phyloP scores from a whole-genome alignment of 2,329 filamentous ascomycete genomes.

The Beauveria australis region DNA sequence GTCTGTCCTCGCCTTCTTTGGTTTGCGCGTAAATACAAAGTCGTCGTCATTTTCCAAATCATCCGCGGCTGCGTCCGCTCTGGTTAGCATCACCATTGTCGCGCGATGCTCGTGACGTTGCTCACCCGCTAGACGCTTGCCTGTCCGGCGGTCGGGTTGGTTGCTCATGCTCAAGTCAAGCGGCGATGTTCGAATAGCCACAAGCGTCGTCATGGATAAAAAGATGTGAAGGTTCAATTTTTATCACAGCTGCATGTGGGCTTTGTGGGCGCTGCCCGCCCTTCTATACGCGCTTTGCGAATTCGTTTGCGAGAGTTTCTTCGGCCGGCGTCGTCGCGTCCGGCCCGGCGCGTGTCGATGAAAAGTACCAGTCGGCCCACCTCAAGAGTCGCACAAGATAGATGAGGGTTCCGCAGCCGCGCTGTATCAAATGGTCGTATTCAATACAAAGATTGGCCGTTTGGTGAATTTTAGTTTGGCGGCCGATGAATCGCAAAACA shows the following conservation, averaged over 20 bases:
- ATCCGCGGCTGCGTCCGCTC: conserved; percentile 23
- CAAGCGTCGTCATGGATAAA: conserved; percentile 62
- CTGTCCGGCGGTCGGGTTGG: conserved; percentile 52
- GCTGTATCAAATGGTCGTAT: not conserved
- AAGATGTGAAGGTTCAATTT: not conserved
- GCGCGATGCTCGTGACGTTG: conserved; percentile 15
- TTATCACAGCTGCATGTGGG: not conserved
- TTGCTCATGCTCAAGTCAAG: conserved; percentile 62
- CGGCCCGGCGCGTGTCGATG: conserved; percentile 6
- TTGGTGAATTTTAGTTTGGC: not conserved
- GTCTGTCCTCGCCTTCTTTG: conserved; percentile 56
- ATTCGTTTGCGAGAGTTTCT: not conserved
- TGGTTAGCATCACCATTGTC: conserved; percentile 12
- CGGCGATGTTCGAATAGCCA: conserved; percentile 55
- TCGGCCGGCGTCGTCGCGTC: not conserved
- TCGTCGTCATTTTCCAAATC: conserved; percentile 68
- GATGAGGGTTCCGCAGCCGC: too few species aligned
- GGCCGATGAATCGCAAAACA: conserved; percentile 5
- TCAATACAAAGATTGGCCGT: not conserved
- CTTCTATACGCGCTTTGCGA: not conserved
- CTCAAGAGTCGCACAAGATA: not conserved
- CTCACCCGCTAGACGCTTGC: conserved; percentile 57
- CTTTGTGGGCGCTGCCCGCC: not conserved
- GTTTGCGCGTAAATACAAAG: conserved; percentile 63
- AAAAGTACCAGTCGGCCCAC: not conserved